Conservation (phyloP, 2,329 filamentous ascomycete genomes). For the Periglandula ipomoeae region DNA sequence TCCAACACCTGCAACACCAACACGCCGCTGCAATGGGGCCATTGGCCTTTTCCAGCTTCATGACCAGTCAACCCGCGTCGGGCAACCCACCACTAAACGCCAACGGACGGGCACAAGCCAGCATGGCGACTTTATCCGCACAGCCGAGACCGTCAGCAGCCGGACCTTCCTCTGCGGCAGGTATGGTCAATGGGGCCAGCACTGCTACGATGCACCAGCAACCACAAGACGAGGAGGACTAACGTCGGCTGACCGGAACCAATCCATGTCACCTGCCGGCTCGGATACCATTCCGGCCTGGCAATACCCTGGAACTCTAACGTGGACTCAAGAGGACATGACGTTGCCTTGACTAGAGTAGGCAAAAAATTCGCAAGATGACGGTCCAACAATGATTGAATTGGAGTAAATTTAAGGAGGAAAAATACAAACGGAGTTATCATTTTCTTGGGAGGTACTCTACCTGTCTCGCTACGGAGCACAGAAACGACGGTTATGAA, state of each 20-base stretch:
- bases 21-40: slow-evolving; percentile 13
- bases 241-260: neutral
- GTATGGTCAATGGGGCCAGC: slow-evolving; percentile 19
- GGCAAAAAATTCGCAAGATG: neutral
- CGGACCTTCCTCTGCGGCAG: slow-evolving; percentile 4
- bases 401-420: neutral
- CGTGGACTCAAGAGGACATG: no score
- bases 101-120: slow-evolving; percentile 18
- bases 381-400: neutral
- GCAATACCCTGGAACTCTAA: no score
- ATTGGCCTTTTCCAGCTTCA: slow-evolving; percentile 17
- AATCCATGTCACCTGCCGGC: neutral
- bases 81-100: slow-evolving; percentile 12
- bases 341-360: neutral
- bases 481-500: slow-evolving; percentile 6
- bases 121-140: slow-evolving; percentile 19
- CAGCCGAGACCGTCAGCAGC: slow-evolving; percentile 13
- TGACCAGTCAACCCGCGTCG: slow-evolving; percentile 18
- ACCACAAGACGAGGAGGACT: slow-evolving; percentile 2
- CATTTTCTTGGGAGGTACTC: neutral
- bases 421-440: slow-evolving; percentile 2
- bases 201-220: slow-evolving; percentile 26
- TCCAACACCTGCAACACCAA: slow-evolving; percentile 13
- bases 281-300: no score
- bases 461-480: neutral